Evolutionary conservation across 176 grass and related monocot genomes (phyloP), one percentile per base, ranked within the genome.

Genomic region (Themeda triandra): DNA sequence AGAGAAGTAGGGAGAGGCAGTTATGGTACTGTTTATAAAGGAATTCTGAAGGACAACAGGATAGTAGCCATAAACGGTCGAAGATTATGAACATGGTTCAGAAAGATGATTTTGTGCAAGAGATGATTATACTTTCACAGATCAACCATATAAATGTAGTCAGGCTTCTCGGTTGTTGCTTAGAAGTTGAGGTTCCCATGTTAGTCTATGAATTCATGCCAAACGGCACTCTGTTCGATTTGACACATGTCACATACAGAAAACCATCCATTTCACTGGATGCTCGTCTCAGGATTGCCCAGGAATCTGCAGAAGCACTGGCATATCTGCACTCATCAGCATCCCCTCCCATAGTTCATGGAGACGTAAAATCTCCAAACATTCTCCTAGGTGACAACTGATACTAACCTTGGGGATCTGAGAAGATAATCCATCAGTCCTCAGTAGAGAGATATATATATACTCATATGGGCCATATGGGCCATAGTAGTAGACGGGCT

Each of bases 101-200:
- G 31, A 87, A 87, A 81, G 85, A 87, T 74, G 58, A 82, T 10
- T 87, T 87, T 32, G 77, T 81, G 31, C 69, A 87, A 44, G 85
- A 87, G 25, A 87, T 87, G 60, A 27, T 86, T 0, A 86, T 86
- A 48, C 84, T 86, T 86, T 86, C 84, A 79, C 84, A 86, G 64
- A 79, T 86, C 66, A 86, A 86, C 75, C 75, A 86, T n/a, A 86
- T 66, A 23, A 86, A 67, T n/a, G 67, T 79, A 31, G 84, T 86
- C 17, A 86, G 23, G 66, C 84, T 86, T 79, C 66, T 86, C 4
- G 84, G 84, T 71, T 85, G 83, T 48, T 86, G 84, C 84, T 63
- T 86, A 21, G 84, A 86, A 60, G 84, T 86, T 31, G 84, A 86
- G 70, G 84, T 86, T 28, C 84, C 84, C 36, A 86, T 86, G 66